Evolutionary conservation across 306 rosid genomes (phyloP).

Genomic region (Cucurbita ficifolia): DNA sequence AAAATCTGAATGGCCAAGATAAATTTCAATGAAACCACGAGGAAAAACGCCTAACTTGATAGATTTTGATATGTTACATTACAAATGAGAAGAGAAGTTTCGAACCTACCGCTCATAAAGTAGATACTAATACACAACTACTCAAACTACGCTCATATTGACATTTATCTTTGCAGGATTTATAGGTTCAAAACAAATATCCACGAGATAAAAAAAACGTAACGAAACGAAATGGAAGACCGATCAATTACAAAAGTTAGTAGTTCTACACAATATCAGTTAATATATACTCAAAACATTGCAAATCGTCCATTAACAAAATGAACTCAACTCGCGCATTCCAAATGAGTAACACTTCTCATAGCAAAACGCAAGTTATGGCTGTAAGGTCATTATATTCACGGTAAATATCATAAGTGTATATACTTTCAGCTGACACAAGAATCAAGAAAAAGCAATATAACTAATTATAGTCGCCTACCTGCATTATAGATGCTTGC

Average conservation of each 20-base stretch:
- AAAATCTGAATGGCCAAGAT: no score
- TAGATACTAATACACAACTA: neutral
- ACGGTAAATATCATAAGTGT: neutral
- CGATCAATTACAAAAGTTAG: neutral
- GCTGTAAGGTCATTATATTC: neutral
- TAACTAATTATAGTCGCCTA: neutral
- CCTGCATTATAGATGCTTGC: conserved; percentile 4
- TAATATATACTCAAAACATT: neutral
- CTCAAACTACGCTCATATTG: neutral
- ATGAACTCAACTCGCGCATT: neutral
- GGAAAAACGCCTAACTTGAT: no score
- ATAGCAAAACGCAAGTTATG: neutral
- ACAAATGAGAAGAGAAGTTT: no score
- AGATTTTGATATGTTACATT: no score
- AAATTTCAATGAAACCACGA: no score
- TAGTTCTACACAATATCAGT: neutral
- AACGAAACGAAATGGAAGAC: neutral
- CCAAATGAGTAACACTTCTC: neutral
- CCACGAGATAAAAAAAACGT: neutral
- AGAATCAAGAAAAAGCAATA: neutral
- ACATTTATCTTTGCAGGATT: neutral
- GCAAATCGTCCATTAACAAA: neutral
- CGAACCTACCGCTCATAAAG: neutral
- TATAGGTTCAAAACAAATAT: neutral
- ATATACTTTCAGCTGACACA: neutral